A percentile compares a stretch with the other conserved stretches of the same genome.
phyloP scores from a whole-genome alignment of 176 grass and related monocot species.

The Oryza glaberrima region DNA sequence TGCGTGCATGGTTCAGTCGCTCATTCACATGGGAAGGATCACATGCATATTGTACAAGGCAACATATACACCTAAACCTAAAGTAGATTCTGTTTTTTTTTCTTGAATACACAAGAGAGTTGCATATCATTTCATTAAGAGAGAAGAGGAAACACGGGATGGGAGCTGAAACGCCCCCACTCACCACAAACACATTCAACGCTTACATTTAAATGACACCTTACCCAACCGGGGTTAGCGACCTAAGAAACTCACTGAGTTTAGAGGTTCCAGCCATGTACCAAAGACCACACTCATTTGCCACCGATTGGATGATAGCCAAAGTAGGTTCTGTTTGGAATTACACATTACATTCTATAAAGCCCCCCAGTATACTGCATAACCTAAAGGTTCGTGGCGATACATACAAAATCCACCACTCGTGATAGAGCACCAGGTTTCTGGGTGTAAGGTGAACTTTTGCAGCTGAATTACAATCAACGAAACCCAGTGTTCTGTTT shows the following conservation, averaged over 20 bases:
- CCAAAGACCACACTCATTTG: no score
- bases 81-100: not conserved
- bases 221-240: no score
- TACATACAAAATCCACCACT: slow-evolving; percentile 5
- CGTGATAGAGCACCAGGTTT: not conserved
- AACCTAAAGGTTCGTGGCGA: not conserved
- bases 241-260: no score
- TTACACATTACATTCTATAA: not conserved
- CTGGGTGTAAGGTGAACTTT: not conserved
- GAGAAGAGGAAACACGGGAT: no score
- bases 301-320: no score
- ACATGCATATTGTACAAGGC: not conserved
- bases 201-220: no score
- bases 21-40: slow-evolving; percentile 4
- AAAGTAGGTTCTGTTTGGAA: not conserved
- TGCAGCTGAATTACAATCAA: not conserved
- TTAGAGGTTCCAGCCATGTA: no score
- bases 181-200: no score
- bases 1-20: not conserved
- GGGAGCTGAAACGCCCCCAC: no score
- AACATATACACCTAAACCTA: not conserved
- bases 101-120: no score
- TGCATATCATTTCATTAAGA: no score
- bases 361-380: not conserved
- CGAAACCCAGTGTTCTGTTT: not conserved